phyloP scores from a whole-genome alignment of 2,329 filamentous ascomycete species.

The Apiospora rasikravindrae region DNA sequence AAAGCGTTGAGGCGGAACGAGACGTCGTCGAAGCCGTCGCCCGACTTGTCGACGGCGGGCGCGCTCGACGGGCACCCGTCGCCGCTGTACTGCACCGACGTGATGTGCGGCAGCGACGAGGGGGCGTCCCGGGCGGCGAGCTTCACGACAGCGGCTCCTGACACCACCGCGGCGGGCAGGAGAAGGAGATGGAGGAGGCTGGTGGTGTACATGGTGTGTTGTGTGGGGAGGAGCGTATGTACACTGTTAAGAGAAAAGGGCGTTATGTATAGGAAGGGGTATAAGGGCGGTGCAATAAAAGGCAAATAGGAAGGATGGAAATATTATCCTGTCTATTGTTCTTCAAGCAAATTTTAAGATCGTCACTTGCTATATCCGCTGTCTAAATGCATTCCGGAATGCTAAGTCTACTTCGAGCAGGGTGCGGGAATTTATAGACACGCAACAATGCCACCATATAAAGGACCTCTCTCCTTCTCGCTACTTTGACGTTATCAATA shows the following conservation, averaged over 20 bases:
- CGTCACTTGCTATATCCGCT: background rate
- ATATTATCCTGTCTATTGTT: background rate
- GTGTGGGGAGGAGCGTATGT: background rate
- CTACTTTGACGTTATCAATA: background rate
- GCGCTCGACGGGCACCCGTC: constrained; percentile 42
- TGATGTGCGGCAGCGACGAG: constrained; percentile 35
- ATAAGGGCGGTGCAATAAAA: background rate
- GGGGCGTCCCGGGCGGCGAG: constrained; percentile 31
- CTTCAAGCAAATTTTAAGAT: background rate
- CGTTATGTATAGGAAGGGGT: background rate
- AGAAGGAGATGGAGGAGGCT: constrained; percentile 22
- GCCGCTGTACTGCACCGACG: constrained; percentile 43
- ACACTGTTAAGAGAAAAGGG: background rate
- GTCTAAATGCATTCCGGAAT: background rate
- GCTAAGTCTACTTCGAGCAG: background rate
- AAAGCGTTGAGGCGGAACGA: constrained; percentile 37
- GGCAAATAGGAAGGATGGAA: background rate
- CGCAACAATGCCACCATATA: background rate
- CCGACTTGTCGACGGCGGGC: constrained; percentile 39
- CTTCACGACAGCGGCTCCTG: constrained; percentile 18
- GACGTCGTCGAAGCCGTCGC: constrained; percentile 37
- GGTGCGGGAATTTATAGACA: background rate
- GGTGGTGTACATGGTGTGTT: constrained; percentile 22
- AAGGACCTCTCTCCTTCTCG: background rate
- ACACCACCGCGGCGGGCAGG: constrained; percentile 30